A percentile compares a stretch with the other conserved stretches of the same genome.
phyloP scores from a whole-genome alignment of 2,329 filamentous ascomycete species.

The Fusarium nematophilum region DNA sequence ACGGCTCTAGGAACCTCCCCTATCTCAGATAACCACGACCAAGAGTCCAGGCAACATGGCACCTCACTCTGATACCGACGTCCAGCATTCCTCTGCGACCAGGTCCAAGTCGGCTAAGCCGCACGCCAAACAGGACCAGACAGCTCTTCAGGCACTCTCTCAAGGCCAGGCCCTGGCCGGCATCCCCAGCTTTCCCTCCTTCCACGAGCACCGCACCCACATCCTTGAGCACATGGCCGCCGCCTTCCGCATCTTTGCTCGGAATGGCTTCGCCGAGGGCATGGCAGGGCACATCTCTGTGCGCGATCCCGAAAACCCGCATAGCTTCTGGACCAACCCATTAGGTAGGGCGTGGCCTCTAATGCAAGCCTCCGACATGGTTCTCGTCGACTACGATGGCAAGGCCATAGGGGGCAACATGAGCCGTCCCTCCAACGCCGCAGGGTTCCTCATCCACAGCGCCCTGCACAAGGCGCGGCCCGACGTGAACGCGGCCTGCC shows the following conservation, averaged over 20 bases:
- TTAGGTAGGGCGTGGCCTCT: too few relatives aligned
- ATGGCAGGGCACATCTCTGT: slow-evolving; percentile 74
- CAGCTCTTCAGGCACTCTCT: neutral
- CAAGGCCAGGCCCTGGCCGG: slow-evolving; percentile 1
- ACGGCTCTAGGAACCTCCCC: too few relatives aligned
- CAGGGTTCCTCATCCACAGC: slow-evolving; percentile 74
- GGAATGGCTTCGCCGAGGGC: slow-evolving; percentile 73
- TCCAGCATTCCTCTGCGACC: too few relatives aligned
- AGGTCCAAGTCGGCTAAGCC: too few relatives aligned
- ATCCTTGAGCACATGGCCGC: slow-evolving; percentile 69
- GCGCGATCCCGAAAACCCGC: slow-evolving; percentile 67
- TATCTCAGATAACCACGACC: too few relatives aligned
- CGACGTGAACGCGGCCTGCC: slow-evolving; percentile 72
- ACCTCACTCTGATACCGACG: too few relatives aligned
- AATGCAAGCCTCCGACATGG: slow-evolving; percentile 72
- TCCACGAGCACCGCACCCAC: neutral
- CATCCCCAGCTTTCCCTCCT: neutral
- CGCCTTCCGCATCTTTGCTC: slow-evolving; percentile 73
- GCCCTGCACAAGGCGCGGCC: slow-evolving; percentile 71
- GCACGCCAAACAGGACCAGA: too few relatives aligned
- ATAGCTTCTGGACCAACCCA: slow-evolving; percentile 75
- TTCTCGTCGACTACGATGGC: slow-evolving; percentile 61
- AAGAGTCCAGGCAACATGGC: too few relatives aligned
- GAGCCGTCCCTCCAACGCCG: slow-evolving; percentile 68
- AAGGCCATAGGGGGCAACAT: slow-evolving; percentile 55